Percentiles rank a stretch among this genome's conserved stretches.
Evolutionary conservation across 169 alveolate species (phyloP).

Genomic region (Plasmodium inui): DNA sequence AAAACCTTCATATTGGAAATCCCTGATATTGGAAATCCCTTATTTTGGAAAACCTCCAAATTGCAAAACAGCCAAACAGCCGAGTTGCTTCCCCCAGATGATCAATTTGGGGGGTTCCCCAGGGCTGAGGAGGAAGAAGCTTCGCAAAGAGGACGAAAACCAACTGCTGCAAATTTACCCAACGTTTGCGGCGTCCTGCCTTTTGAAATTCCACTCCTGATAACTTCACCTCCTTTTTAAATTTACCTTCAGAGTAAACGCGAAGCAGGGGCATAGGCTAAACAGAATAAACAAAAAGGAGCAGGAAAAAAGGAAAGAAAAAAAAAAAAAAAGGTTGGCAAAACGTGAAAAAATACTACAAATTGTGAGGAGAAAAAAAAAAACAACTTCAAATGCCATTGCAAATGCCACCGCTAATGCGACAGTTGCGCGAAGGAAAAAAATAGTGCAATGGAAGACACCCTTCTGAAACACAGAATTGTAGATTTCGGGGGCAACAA

Average conservation of each 20-base stretch:
- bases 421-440: not conserved
- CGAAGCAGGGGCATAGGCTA: not conserved
- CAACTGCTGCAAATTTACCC: not conserved
- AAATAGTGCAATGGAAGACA: conserved; percentile 17
- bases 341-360: not conserved
- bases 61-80: not conserved
- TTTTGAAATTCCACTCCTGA: not conserved
- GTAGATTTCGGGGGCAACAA: not conserved
- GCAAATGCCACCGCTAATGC: not conserved
- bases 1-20: too few species aligned
- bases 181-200: not conserved
- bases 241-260: not conserved
- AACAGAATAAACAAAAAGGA: not conserved
- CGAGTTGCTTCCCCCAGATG: not conserved
- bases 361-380: not conserved
- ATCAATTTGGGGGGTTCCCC: not conserved
- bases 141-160: not conserved
- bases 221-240: not conserved
- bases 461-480: conserved; percentile 33
- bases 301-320: not conserved
- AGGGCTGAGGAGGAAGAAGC: not conserved
- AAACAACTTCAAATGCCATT: not conserved
- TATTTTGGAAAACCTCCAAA: not conserved
- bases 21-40: too few species aligned
- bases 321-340: not conserved